Conservation (phyloP, 768 basidiomycete species). For the Udeniomyces megalosporus region DNA sequence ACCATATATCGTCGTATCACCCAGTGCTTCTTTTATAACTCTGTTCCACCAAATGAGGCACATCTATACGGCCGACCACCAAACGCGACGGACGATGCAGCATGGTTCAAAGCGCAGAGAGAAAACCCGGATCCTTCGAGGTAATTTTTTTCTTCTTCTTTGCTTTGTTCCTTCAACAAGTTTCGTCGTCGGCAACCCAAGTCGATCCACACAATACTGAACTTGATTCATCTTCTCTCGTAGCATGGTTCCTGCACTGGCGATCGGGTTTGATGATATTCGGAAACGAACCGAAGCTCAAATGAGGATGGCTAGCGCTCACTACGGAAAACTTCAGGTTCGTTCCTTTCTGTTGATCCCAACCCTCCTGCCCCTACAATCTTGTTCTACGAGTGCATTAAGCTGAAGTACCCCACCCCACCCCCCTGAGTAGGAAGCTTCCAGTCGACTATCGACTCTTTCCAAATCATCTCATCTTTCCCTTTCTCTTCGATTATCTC, state of each 20-base stretch:
- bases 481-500: conserved; percentile 14
- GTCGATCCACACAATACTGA: background rate
- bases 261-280: conserved; percentile 25
- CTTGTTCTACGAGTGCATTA: too few relatives aligned
- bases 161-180: background rate
- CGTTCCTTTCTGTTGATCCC: conserved; percentile 15
- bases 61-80: conserved; percentile 25
- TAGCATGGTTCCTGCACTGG: conserved; percentile 27
- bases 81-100: conserved; percentile 25
- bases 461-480: conserved; percentile 5
- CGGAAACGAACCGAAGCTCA: conserved; percentile 27
- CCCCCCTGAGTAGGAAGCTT: conserved; percentile 22
- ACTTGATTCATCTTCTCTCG: too few relatives aligned
- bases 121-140: conserved; percentile 27
- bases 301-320: conserved; percentile 24
- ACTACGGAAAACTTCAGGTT: conserved; percentile 25
- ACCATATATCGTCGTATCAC: background rate
- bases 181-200: background rate
- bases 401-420: too few relatives aligned
- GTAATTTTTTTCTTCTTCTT: conserved; percentile 15
- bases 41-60: conserved; percentile 25
- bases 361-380: too few relatives aligned
- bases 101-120: conserved; percentile 25
- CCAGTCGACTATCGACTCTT: conserved; percentile 21
- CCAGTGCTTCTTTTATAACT: conserved; percentile 28